Evolutionary conservation across 2,329 filamentous ascomycete species (phyloP), one percentile per base, ranked within the genome.

Genomic region (Ophiostoma perfectum): DNA sequence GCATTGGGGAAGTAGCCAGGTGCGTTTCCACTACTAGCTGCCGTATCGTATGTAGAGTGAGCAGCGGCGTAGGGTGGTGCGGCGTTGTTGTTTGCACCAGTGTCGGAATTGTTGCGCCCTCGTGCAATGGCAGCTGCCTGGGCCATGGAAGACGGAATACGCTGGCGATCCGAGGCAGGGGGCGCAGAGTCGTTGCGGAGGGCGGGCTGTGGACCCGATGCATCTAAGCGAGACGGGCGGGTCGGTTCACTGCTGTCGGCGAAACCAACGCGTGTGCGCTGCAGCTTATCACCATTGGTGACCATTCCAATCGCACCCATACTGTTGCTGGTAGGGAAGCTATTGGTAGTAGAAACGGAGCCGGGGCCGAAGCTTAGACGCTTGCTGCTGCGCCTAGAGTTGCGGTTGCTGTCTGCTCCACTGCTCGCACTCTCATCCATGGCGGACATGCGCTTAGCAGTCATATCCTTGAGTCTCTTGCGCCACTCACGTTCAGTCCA

Each of bases 401-500:
- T 83, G 68, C 83, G 81, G 70, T 82, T 81, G 41, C 81, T 80
- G 36, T 75, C 75, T 9, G 73, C 75, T 6, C 78, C 76, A 16
- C 80, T 70, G 68, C 67, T 68, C 1, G 65, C 80, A 27, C 79
- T 78, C n/a, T 84, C 83, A 63, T 86, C 84, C 65, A 86, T 80
- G 16, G 82, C 83, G 41, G 86, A 87, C 86, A 96, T 94, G 36
- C 92, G 87, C 67, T 86, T 87, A 4, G 90, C 88, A 0, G 94
- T 97, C 62, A 94, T 81, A 69, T 97, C 93, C 79, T 97, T 98
- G 76, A 99, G 79, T 74, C 90, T 88, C 75, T 88, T 90, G 73
- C 93, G 88, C 95, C 95, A 99, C 72, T 97, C 91, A 38, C 88
- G 84, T 78, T 98, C 95, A 62, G 83, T 88, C 93, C 93, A 97